These are phyloP conservation scores for Blepharisma japonicum DNA, from an alignment of 73 alveolate species.

Conservation along the genomic window DNA sequence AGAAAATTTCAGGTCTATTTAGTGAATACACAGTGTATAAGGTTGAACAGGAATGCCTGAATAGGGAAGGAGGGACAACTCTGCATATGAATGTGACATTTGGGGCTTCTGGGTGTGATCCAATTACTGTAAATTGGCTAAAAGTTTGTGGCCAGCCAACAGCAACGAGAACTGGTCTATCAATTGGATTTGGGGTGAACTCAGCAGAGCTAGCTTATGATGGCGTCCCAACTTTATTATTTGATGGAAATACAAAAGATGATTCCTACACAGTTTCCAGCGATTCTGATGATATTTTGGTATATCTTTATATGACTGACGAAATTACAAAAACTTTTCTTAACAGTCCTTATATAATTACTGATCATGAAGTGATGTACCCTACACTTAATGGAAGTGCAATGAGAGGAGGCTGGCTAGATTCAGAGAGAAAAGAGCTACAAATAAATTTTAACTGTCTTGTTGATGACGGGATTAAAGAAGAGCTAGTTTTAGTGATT, in stretches of 20 bases:
- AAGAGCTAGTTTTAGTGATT: constrained; percentile 1
- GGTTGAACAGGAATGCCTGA: constrained; percentile 6
- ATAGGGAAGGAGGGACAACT: constrained; percentile 29
- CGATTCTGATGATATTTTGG: not conserved
- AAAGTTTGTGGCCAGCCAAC: constrained; percentile 27
- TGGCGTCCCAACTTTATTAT: not conserved
- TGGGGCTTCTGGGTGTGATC: constrained; percentile 9
- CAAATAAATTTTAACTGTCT: constrained; percentile 4
- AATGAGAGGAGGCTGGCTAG: not conserved
- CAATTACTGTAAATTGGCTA: constrained; percentile 5
- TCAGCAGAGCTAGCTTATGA: not conserved
- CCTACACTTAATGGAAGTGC: not conserved
- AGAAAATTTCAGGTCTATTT: constrained; percentile 9
- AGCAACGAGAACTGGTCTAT: not conserved
- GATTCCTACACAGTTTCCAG: not conserved
- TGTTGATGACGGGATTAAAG: not conserved
- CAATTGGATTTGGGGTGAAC: not conserved
- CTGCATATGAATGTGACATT: constrained; percentile 16
- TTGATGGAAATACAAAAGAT: constrained; percentile 12
- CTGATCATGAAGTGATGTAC: constrained; percentile 23
- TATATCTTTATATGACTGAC: not conserved
- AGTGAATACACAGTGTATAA: not conserved
- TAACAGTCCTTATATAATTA: constrained; percentile 13
- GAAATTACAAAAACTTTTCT: not conserved
- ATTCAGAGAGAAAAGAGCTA: not conserved